Conservation (phyloP, 495 filamentous ascomycete species). For the Hypoxylon cercidicola region DNA sequence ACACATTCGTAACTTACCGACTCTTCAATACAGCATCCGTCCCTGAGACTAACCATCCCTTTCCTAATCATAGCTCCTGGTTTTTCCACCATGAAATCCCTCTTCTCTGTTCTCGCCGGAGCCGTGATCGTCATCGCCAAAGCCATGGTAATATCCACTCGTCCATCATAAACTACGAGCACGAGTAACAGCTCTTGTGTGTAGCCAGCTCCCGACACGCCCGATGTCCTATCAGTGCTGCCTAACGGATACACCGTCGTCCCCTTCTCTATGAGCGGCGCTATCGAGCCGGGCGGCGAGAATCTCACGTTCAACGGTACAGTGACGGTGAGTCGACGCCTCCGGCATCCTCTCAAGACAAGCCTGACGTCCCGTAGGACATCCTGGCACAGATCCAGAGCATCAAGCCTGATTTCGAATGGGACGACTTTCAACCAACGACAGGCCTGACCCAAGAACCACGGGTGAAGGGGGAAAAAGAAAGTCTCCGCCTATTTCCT, state of each 20-base stretch:
- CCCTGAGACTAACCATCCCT: no score
- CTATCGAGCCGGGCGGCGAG: slow-evolving; percentile 27
- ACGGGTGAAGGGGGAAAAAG: slow-evolving; percentile 12
- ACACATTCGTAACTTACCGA: no score
- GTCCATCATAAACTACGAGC: background rate
- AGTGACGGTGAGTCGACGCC: slow-evolving; percentile 6
- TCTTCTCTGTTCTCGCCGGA: slow-evolving; percentile 9
- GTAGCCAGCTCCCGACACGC: background rate
- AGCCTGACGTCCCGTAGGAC: background rate
- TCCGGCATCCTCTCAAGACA: background rate
- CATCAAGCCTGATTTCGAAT: slow-evolving; percentile 28
- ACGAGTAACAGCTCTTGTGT: background rate
- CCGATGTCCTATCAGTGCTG: background rate
- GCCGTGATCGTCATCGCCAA: background rate
- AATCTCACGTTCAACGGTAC: slow-evolving; percentile 28
- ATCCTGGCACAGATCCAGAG: slow-evolving; percentile 24
- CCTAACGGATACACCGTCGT: slow-evolving; percentile 24
- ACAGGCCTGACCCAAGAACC: background rate
- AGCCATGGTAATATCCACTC: slow-evolving; percentile 3
- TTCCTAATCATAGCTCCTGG: no score
- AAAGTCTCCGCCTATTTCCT: no score
- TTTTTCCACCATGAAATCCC: slow-evolving; percentile 12
- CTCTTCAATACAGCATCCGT: no score
- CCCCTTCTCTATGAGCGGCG: slow-evolving; percentile 25
- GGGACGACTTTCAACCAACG: slow-evolving; percentile 18